Conservation (phyloP, 1,139 yeast genomes). For the Petasospora fabianii region DNA sequence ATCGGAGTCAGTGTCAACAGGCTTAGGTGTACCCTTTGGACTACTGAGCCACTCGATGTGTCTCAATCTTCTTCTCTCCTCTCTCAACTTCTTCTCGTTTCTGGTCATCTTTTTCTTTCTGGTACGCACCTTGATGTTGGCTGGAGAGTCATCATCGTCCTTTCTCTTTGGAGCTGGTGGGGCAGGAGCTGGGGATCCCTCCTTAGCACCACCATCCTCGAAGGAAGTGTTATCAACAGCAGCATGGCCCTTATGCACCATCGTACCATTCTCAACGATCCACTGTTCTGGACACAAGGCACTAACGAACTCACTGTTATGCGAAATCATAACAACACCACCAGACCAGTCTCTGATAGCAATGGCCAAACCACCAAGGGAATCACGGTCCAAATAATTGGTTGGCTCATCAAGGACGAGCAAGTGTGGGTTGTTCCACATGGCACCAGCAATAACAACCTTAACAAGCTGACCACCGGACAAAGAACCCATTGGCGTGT, state of each 20-base stretch:
- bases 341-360: constrained; percentile 98
- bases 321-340: constrained; percentile 98
- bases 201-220: constrained; percentile 63
- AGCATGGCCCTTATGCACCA: constrained; percentile 77
- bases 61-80: constrained; percentile 90
- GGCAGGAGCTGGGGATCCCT: constrained; percentile 42
- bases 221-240: constrained; percentile 75
- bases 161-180: constrained; percentile 38
- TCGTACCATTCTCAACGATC: constrained; percentile 90
- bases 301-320: constrained; percentile 94
- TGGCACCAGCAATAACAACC: constrained; percentile 98
- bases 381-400: constrained; percentile 95
- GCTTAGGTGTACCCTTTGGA: constrained; percentile 97
- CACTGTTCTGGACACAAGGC: constrained; percentile 98
- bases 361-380: constrained; percentile 93
- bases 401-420: constrained; percentile 98
- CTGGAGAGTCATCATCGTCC: constrained; percentile 87
- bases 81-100: constrained; percentile 89
- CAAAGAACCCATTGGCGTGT: constrained; percentile 92
- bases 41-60: constrained; percentile 92
- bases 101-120: constrained; percentile 97
- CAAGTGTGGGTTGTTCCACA: constrained; percentile 99
- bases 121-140: constrained; percentile 85
- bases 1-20: constrained; percentile 90
- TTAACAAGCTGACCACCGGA: constrained; percentile 98